phyloP scores from a whole-genome alignment of 2,329 filamentous ascomycete species.

The Scytalidium sp. region DNA sequence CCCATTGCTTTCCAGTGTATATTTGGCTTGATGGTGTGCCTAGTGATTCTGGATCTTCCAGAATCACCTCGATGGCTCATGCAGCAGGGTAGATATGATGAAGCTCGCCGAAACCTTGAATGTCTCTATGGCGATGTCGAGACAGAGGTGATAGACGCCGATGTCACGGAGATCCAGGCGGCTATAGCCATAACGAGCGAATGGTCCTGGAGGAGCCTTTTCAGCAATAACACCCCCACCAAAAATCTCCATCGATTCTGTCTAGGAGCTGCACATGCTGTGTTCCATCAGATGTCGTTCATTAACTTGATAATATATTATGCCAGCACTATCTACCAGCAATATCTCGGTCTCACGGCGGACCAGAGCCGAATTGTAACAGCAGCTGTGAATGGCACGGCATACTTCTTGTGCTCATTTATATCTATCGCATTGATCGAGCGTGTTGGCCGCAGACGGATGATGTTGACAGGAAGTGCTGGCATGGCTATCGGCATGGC shows the following conservation, averaged over 20 bases:
- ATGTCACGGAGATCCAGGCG: constrained; percentile 47
- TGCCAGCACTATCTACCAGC: constrained; percentile 40
- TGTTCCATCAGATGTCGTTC: constrained; percentile 43
- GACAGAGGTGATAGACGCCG: constrained; percentile 49
- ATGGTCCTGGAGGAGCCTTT: not conserved
- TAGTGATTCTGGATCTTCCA: constrained; percentile 12
- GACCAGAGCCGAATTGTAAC: constrained; percentile 31
- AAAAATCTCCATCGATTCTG: not conserved
- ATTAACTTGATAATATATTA: constrained; percentile 37
- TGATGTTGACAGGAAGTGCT: constrained; percentile 55
- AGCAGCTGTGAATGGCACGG: constrained; percentile 44
- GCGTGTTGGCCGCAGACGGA: constrained; percentile 60
- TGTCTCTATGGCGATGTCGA: constrained; percentile 28
- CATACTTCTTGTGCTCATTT: constrained; percentile 33
- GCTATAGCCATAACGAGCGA: constrained; percentile 40
- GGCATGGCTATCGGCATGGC: constrained; percentile 36
- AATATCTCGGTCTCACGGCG: constrained; percentile 36
- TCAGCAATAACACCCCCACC: not conserved
- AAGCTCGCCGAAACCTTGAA: constrained; percentile 36
- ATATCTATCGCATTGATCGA: constrained; percentile 34
- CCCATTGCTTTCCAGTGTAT: constrained; percentile 53
- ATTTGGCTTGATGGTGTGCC: constrained; percentile 46
- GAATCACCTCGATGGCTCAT: constrained; percentile 70
- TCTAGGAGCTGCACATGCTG: constrained; percentile 5
- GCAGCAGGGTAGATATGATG: constrained; percentile 56